Base-by-base conservation (phyloP, 2,329 filamentous ascomycete species). In the Drechslerella dactyloides region DNA sequence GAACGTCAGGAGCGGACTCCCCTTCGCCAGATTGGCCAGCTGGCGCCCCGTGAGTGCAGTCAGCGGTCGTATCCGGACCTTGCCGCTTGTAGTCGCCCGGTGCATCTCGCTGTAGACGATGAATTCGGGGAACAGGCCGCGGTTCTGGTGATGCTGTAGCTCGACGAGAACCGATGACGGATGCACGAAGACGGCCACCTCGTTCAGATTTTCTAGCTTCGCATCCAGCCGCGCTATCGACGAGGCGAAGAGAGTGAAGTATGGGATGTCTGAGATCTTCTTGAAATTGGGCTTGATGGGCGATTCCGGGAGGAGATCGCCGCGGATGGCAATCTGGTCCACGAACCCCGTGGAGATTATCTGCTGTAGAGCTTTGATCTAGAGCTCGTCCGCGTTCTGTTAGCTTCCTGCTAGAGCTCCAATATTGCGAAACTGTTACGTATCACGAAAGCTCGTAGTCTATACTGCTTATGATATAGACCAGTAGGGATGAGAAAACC, bases 341-440 rank as follows among this genome's bases (percentile, higher is more conserved):
- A 97, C 87, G 81, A 97, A 97, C 0, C 93, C 94, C 0, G 91
- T 89, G 0, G 93, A 91, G 21, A 91, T 87, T 81, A 97, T 96
- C 78, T 97, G 91, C 79, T 96, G 96, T 27, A 99, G 83, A 0
- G 91, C 87, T 52, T 88, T 87, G 27, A 96, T 82, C 77, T 75
- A 48, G 42, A 51, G 27, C 2, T 44, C 50, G 46, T 50, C 60
- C 59, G 60, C 60, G 56, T 54, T 72, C 60, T 58, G 60, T 51
- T 44, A 27, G 46, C 30, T 56, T 37, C 35, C 55, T 23, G 51
- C 53, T 63, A 54, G 51, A n/a, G 52, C 46, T 37, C 35, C 24
- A 54, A 15, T 15, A 33, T 6, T 44, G 17, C 7, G 3, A 35
- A 40, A 63, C 30, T 53, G 37, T 59, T 59, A 63, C 59, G 58